Conservation (phyloP, 805 yeast species). For the Wickerhamiella bombiphila region DNA sequence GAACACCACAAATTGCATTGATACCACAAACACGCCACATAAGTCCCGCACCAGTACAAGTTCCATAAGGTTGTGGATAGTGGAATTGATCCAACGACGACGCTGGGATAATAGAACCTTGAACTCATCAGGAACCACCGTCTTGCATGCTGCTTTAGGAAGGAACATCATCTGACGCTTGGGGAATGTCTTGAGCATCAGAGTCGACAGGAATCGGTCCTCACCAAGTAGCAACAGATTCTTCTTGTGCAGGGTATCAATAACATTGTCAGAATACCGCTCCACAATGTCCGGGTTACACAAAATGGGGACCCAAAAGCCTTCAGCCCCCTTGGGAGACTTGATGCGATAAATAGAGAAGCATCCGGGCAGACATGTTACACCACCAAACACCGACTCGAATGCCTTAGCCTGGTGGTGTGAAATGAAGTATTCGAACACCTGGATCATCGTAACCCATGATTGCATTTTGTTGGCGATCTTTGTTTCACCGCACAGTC, state of each 20-base stretch:
- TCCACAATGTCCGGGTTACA: slow-evolving; percentile 91
- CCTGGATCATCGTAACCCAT: slow-evolving; percentile 91
- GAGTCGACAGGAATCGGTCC: slow-evolving; percentile 70
- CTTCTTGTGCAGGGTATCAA: slow-evolving; percentile 73
- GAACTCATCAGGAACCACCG: slow-evolving; percentile 75
- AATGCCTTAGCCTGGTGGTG: slow-evolving; percentile 92
- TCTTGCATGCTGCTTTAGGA: slow-evolving; percentile 83
- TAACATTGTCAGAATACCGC: slow-evolving; percentile 73
- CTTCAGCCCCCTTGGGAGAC: slow-evolving; percentile 65
- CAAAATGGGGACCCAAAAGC: slow-evolving; percentile 84
- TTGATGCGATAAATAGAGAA: slow-evolving; percentile 85
- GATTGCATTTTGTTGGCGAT: slow-evolving; percentile 67
- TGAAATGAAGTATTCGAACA: slow-evolving; percentile 81
- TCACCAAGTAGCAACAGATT: slow-evolving; percentile 77
- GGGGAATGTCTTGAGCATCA: slow-evolving; percentile 82
- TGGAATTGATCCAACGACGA: slow-evolving; percentile 94
- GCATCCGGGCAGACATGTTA: slow-evolving; percentile 92
- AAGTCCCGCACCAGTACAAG: slow-evolving; percentile 68
- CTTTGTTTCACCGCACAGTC: slow-evolving; percentile 88
- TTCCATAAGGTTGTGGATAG: slow-evolving; percentile 85
- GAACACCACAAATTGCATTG: slow-evolving; percentile 82
- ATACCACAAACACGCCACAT: slow-evolving; percentile 88
- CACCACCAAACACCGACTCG: slow-evolving; percentile 90
- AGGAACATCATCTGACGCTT: slow-evolving; percentile 75
- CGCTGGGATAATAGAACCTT: slow-evolving; percentile 74